These are phyloP conservation scores for Prinsepia uniflora DNA, from an alignment of 306 rosid species.

Conservation along the genomic window DNA sequence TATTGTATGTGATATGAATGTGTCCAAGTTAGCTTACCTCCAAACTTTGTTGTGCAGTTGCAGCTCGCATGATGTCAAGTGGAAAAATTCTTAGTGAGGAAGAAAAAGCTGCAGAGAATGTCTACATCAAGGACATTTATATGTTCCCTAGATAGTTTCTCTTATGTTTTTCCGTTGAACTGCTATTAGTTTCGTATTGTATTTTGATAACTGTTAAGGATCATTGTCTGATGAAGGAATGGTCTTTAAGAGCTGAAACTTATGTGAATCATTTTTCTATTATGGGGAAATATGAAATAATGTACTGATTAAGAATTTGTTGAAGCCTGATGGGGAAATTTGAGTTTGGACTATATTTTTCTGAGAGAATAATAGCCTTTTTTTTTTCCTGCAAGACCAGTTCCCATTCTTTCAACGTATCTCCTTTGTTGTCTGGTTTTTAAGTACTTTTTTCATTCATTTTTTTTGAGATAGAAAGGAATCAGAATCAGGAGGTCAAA, in stretches of 20 bases:
- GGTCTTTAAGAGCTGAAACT: not conserved
- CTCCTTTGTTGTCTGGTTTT: not conserved
- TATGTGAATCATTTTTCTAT: not conserved
- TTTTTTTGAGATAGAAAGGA: not conserved
- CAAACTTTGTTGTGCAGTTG: conserved; percentile 29
- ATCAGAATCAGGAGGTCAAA: not conserved
- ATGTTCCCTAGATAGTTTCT: not conserved
- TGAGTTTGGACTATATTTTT: not conserved
- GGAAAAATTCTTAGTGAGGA: conserved; percentile 82
- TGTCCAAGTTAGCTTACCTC: conserved; percentile 37
- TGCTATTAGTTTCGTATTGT: not conserved
- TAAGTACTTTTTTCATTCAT: not conserved
- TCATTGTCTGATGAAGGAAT: not conserved
- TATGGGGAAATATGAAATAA: not conserved
- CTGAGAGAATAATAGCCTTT: not conserved
- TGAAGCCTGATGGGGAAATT: not conserved
- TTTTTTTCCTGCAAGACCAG: not conserved
- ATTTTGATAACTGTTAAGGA: not conserved
- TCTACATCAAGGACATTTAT: conserved; percentile 63
- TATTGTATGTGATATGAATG: not conserved
- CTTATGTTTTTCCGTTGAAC: not conserved
- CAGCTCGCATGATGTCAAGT: conserved; percentile 63
- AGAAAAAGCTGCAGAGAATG: conserved; percentile 74
- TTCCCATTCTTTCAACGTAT: not conserved
- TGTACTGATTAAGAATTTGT: not conserved